Percentiles rank a stretch among this genome's conserved stretches.
Evolutionary conservation across 805 yeast species (phyloP).

Genomic region (Hemisphaericaspora nanyangensis): DNA sequence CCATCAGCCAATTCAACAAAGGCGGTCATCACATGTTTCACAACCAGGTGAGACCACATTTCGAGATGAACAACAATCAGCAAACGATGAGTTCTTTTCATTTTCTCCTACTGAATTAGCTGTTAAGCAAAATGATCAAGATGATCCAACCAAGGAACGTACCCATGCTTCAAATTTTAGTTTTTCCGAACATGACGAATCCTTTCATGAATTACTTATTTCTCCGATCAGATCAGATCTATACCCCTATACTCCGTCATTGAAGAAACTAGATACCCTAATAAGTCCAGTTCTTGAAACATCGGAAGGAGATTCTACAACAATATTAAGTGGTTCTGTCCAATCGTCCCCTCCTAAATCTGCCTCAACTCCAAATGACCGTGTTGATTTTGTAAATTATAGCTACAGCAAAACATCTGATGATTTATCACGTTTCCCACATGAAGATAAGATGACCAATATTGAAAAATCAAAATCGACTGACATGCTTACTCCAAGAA

Average conservation of each 20-base stretch:
- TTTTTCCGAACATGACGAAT: constrained; percentile 6
- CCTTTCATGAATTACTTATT: constrained; percentile 5
- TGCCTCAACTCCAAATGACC: constrained; percentile 11
- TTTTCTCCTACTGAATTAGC: not conserved
- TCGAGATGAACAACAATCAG: not conserved
- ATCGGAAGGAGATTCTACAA: constrained; percentile 9
- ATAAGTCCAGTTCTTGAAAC: constrained; percentile 16
- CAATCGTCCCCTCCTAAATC: constrained; percentile 20
- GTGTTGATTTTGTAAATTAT: constrained; percentile 26
- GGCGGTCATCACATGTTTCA: not conserved
- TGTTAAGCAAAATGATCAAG: not conserved
- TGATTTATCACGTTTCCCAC: constrained; percentile 5
- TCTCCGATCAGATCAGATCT: constrained; percentile 4
- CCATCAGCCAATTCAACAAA: not conserved
- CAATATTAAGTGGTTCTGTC: no score
- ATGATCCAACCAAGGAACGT: not conserved
- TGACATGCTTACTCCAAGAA: constrained; percentile 2
- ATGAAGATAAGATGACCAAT: not conserved
- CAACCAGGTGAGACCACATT: not conserved
- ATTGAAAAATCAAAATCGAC: constrained; percentile 4
- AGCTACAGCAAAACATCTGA: constrained; percentile 23
- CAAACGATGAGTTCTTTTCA: not conserved
- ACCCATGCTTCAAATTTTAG: constrained; percentile 6
- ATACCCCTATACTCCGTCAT: constrained; percentile 5
- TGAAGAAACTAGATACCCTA: constrained; percentile 1